Evolutionary conservation across 306 rosid species (phyloP).

Genomic region (Malus orientalis): DNA sequence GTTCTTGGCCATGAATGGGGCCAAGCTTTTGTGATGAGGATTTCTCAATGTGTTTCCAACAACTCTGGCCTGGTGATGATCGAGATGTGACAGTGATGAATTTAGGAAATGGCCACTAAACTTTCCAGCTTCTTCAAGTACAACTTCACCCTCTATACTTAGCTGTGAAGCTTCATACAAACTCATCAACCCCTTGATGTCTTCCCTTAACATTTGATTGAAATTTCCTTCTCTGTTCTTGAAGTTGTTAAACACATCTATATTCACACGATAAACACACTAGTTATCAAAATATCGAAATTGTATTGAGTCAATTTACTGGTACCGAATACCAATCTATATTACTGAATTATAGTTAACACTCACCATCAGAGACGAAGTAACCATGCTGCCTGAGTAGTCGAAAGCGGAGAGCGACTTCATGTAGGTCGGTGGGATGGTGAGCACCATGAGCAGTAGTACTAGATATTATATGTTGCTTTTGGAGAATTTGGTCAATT

Average conservation of each 20-base stretch:
- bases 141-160: slow-evolving; percentile 15
- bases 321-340: not conserved
- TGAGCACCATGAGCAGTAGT: not conserved
- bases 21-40: slow-evolving; percentile 55
- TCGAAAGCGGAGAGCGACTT: slow-evolving; percentile 32
- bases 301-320: no score
- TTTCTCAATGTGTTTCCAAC: slow-evolving; percentile 29
- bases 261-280: not conserved
- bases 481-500: slow-evolving; percentile 12
- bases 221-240: slow-evolving; percentile 16
- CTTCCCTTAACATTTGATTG: not conserved
- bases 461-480: not conserved
- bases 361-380: slow-evolving; percentile 18
- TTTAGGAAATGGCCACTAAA: slow-evolving; percentile 11
- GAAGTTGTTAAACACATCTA: slow-evolving; percentile 21
- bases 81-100: not conserved
- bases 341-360: no score
- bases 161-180: slow-evolving; percentile 36
- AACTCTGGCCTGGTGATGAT: slow-evolving; percentile 1
- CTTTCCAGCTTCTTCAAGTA: slow-evolving; percentile 23
- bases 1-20: slow-evolving; percentile 31
- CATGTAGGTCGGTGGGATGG: slow-evolving; percentile 7
- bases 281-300: no score
- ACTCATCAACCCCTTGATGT: slow-evolving; percentile 23
- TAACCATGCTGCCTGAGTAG: slow-evolving; percentile 37